Percentiles rank a stretch among this genome's conserved stretches.
Evolutionary conservation across 2,329 filamentous ascomycete genomes (phyloP).

Genomic region (Gremmenia infestans): DNA sequence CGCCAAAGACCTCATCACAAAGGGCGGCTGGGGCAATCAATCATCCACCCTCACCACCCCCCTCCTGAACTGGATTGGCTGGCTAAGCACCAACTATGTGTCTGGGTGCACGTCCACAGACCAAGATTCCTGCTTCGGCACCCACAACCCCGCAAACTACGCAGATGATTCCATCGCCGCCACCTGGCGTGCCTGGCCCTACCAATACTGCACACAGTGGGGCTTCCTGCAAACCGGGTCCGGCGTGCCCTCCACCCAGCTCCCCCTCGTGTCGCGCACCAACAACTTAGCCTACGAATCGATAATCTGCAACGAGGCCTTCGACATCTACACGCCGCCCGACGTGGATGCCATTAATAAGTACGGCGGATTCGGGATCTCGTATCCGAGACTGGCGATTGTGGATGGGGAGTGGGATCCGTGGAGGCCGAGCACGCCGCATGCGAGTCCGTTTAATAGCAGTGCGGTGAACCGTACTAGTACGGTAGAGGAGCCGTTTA

Average conservation of each 20-base stretch:
- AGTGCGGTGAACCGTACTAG: conserved; percentile 51
- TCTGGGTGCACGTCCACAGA: conserved; percentile 32
- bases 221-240: conserved; percentile 73
- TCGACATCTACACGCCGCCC: conserved; percentile 62
- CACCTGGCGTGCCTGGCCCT: conserved; percentile 49
- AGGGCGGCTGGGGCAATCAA: conserved; percentile 43
- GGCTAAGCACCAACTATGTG: conserved; percentile 42
- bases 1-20: conserved; percentile 41
- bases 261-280: conserved; percentile 67
- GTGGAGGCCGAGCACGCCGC: conserved; percentile 70
- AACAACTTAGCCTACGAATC: conserved; percentile 60
- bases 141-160: conserved; percentile 43
- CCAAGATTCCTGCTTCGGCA: conserved; percentile 48
- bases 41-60: conserved; percentile 40
- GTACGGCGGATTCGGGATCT: conserved; percentile 67
- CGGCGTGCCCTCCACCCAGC: conserved; percentile 56
- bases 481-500: conserved; percentile 62
- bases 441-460: conserved; percentile 47
- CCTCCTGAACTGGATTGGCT: conserved; percentile 54
- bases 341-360: conserved; percentile 67
- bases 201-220: conserved; percentile 54
- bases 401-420: conserved; percentile 76
- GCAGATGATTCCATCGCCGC: conserved; percentile 38
- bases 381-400: conserved; percentile 68
- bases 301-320: conserved; percentile 59